phyloP scores from a whole-genome alignment of 345 rosid genomes.

The Pugionium cornutum region DNA sequence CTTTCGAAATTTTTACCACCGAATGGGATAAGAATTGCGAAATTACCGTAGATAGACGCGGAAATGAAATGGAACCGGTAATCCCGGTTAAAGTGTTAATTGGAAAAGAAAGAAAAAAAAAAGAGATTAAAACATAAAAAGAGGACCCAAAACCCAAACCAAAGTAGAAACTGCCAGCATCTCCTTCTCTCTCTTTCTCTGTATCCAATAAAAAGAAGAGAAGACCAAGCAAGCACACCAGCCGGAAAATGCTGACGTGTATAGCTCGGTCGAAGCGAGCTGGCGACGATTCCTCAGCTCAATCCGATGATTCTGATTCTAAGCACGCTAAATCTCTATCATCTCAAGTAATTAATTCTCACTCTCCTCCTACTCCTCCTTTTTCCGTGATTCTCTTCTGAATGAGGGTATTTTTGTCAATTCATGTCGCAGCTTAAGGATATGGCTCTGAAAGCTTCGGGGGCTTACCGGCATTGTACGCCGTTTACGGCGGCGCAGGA shows the following conservation, averaged over 20 bases:
- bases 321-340: conserved; percentile 69
- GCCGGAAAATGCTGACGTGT: conserved; percentile 80
- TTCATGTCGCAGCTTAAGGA: conserved; percentile 66
- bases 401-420: conserved; percentile 21
- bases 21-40: not conserved
- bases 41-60: conserved; percentile 36
- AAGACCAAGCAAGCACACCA: conserved; percentile 10
- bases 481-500: conserved; percentile 66
- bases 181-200: conserved; percentile 25
- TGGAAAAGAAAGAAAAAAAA: not conserved
- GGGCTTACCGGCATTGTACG: conserved; percentile 80
- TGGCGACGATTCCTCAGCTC: conserved; percentile 66
- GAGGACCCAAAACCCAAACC: conserved; percentile 34
- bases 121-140: conserved; percentile 24
- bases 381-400: not conserved
- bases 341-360: conserved; percentile 58
- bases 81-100: conserved; percentile 35
- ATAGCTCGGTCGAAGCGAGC: conserved; percentile 85
- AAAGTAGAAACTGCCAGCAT: conserved; percentile 39
- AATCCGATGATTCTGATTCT: conserved; percentile 51
- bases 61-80: conserved; percentile 30
- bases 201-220: conserved; percentile 26
- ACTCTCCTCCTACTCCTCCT: not conserved
- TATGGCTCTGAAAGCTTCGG: conserved; percentile 90
- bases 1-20: not conserved